These are phyloP conservation scores for Neonectria faginata DNA, from an alignment of 2,329 filamentous ascomycete species.

Conservation along the genomic window DNA sequence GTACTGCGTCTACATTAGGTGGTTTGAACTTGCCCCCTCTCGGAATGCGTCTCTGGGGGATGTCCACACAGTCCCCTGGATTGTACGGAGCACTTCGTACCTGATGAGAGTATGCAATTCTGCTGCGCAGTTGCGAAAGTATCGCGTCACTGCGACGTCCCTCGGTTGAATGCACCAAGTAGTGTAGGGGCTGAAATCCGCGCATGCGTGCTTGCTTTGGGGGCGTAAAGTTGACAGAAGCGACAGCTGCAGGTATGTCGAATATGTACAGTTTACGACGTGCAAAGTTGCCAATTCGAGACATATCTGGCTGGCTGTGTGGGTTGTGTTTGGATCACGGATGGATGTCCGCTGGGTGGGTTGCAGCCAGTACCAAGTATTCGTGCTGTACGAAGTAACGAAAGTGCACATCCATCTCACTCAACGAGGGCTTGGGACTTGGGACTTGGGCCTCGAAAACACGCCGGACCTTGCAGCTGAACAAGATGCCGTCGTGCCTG, in stretches of 20 bases:
- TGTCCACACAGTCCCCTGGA: constrained; percentile 27
- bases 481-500: constrained; percentile 4
- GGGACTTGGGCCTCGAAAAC: constrained; percentile 7
- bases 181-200: constrained; percentile 17
- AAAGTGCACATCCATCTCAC: not conserved
- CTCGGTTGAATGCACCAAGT: constrained; percentile 33
- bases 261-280: not conserved
- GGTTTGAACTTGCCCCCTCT: constrained; percentile 38
- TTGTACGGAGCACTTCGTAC: constrained; percentile 17
- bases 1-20: constrained; percentile 35
- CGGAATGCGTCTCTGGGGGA: constrained; percentile 34
- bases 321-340: not conserved
- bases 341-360: not conserved
- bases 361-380: not conserved
- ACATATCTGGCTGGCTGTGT: constrained; percentile 4
- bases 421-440: constrained; percentile 8
- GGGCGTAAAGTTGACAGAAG: constrained; percentile 12
- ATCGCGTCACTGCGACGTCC: constrained; percentile 43
- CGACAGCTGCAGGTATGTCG: not conserved
- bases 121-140: constrained; percentile 32
- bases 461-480: constrained; percentile 17
- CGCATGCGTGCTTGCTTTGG: constrained; percentile 7
- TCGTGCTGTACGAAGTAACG: not conserved
- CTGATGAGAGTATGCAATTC: constrained; percentile 35
- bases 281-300: constrained; percentile 3